Base-by-base conservation (phyloP, 2,329 filamentous ascomycete species). In the Fonsecaea erecta region DNA sequence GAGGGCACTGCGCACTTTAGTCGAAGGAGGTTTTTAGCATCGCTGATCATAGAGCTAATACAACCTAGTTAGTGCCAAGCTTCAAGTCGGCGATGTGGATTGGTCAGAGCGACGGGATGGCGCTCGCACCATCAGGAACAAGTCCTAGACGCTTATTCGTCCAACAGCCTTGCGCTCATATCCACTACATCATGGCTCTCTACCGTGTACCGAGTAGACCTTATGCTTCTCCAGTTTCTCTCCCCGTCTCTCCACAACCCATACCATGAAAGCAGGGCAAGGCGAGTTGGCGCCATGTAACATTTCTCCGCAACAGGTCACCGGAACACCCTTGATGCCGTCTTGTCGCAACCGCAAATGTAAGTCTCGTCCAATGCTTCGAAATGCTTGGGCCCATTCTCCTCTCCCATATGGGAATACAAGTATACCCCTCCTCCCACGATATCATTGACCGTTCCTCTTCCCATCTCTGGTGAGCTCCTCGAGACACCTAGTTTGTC, bases 261-360 rank as follows among this genome's bases (percentile, higher is more conserved):
- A 11, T 26, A 60, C 46, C 57, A 37, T 52, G 57, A 37, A 60
- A 52, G 43, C 57, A 52, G 21, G 43, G 43, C 46, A 28, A 35
- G 1, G 26, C 5, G 40, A 46, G 46, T 12, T 30, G 18, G 57
- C 57, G 18, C 57, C 46, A 60, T 60, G 57, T 60, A 60, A 60
- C 57, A 52, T 37, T 60, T 60, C 57, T 60, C 57, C 57, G 57
- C 57, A 52, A 16, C 8, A 24, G 57, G 57, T 52, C 57, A 60
- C 46, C 48, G 21, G 57, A 52, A 52, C 32, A 52, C 21, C 46
- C 40, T 59, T 59, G 56, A 59, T 28, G 46, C 56, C 14, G 3
- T 24, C 48, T 28, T 18, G 12, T 9, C 32, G 28, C 18, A n/a
- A 26, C 6, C 32, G 46, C 57, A 52, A n/a, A 21, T 18, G 48